phyloP scores from a whole-genome alignment of 2,329 filamentous ascomycete species.

The Talaromyces albobiverticillius region DNA sequence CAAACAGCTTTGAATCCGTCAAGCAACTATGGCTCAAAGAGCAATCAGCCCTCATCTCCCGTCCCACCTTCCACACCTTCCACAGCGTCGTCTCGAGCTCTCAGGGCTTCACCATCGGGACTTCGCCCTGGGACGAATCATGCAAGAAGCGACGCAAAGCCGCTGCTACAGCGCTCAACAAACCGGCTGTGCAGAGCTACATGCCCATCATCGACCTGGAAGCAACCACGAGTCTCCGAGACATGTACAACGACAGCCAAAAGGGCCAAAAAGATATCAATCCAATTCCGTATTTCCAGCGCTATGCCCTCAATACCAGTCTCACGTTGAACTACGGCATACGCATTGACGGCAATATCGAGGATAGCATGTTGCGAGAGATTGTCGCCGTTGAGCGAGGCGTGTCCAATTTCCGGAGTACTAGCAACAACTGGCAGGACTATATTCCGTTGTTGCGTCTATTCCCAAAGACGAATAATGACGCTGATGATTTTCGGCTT shows the following conservation, averaged over 20 bases:
- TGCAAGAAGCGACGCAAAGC: constrained; percentile 75
- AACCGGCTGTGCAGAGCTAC: constrained; percentile 72
- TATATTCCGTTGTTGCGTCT: constrained; percentile 74
- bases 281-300: constrained; percentile 69
- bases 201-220: constrained; percentile 82
- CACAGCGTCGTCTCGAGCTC: constrained; percentile 74
- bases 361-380: constrained; percentile 66
- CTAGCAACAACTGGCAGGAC: constrained; percentile 81
- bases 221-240: constrained; percentile 67
- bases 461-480: constrained; percentile 59
- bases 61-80: constrained; percentile 77
- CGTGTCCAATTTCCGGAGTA: constrained; percentile 72
- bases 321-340: constrained; percentile 77
- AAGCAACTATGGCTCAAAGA: constrained; percentile 73
- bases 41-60: constrained; percentile 72
- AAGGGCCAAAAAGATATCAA: constrained; percentile 64
- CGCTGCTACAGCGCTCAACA: constrained; percentile 73
- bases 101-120: constrained; percentile 78
- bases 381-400: constrained; percentile 73
- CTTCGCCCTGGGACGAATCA: constrained; percentile 79
- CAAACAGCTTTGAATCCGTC: constrained; percentile 73
- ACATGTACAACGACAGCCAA: constrained; percentile 64
- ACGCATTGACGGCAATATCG: constrained; percentile 67
- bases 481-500: constrained; percentile 64
- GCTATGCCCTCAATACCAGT: constrained; percentile 73